phyloP scores from a whole-genome alignment of 495 filamentous ascomycete genomes.

The Daldinia vernicosa region DNA sequence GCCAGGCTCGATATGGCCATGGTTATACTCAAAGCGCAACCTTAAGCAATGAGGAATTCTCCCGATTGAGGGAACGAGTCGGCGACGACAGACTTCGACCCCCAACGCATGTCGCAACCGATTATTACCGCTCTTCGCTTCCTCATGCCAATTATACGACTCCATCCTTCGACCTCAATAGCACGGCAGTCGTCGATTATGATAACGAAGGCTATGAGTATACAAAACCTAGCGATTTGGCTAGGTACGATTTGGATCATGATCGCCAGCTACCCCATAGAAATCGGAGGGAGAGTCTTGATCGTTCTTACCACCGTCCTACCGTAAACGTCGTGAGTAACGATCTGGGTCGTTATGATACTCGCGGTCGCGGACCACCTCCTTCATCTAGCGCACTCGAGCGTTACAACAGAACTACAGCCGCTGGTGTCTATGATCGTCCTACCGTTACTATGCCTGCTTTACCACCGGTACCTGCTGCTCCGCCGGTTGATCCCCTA shows the following conservation, averaged over 20 bases:
- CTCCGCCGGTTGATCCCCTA: slow-evolving; percentile 45
- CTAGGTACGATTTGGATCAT: slow-evolving; percentile 68
- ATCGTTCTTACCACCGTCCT: slow-evolving; percentile 65
- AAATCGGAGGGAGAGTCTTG: slow-evolving; percentile 60
- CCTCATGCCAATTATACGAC: slow-evolving; percentile 46
- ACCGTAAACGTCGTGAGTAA: slow-evolving; percentile 69
- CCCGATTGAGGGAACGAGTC: slow-evolving; percentile 55
- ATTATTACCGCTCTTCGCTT: slow-evolving; percentile 51
- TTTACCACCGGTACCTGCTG: slow-evolving; percentile 48
- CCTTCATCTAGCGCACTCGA: slow-evolving; percentile 71
- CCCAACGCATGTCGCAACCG: slow-evolving; percentile 43
- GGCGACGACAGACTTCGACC: slow-evolving; percentile 51
- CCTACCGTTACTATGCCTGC: slow-evolving; percentile 55
- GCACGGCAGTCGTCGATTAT: slow-evolving; percentile 62
- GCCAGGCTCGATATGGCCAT: slow-evolving; percentile 43
- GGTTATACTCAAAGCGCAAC: slow-evolving; percentile 47
- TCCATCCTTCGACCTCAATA: slow-evolving; percentile 42
- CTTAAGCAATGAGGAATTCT: slow-evolving; percentile 56
- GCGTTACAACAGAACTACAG: slow-evolving; percentile 56
- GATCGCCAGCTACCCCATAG: slow-evolving; percentile 53
- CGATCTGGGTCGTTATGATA: slow-evolving; percentile 61
- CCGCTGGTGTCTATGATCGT: slow-evolving; percentile 56
- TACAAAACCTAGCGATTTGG: slow-evolving; percentile 73
- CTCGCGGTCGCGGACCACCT: slow-evolving; percentile 62
- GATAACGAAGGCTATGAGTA: slow-evolving; percentile 76